A percentile compares a stretch with the other conserved stretches of the same genome.
Conservation (phyloP, 2,329 filamentous ascomycete species). For the Apiospora saccharicola region DNA sequence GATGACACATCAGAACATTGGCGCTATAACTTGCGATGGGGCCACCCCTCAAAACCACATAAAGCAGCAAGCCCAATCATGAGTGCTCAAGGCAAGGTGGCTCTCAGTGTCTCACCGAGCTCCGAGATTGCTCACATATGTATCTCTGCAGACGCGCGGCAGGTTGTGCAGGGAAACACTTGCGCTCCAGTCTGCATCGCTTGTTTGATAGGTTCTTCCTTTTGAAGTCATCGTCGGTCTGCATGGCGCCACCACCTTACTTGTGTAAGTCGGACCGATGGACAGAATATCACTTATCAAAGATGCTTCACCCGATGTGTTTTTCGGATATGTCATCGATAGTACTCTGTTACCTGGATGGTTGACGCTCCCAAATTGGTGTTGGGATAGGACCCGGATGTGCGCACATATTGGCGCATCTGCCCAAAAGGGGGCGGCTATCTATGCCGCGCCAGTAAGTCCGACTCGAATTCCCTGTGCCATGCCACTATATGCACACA, state of each 20-base stretch:
- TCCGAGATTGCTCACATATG: background rate
- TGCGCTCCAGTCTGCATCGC: background rate
- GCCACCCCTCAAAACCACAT: background rate
- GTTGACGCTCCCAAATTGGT: background rate
- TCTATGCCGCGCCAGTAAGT: background rate
- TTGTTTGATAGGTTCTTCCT: background rate
- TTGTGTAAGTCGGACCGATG: background rate
- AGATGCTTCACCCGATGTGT: background rate
- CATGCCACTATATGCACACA: too few relatives aligned
- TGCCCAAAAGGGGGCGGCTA: background rate
- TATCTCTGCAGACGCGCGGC: background rate
- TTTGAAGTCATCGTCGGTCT: background rate
- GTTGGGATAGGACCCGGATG: background rate
- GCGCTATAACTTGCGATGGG: background rate
- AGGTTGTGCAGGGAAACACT: background rate
- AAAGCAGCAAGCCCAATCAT: background rate
- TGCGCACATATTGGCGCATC: background rate
- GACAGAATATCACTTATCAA: background rate
- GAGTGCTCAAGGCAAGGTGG: background rate
- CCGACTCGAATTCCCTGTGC: too few relatives aligned
- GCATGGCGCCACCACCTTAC: background rate
- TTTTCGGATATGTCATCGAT: background rate
- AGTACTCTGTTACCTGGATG: background rate
- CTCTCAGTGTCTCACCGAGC: conserved; percentile 5
- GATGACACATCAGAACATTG: background rate